Evolutionary conservation across 1,284 basidiomycete species (phyloP).

Genomic region (Irpex lacteus): DNA sequence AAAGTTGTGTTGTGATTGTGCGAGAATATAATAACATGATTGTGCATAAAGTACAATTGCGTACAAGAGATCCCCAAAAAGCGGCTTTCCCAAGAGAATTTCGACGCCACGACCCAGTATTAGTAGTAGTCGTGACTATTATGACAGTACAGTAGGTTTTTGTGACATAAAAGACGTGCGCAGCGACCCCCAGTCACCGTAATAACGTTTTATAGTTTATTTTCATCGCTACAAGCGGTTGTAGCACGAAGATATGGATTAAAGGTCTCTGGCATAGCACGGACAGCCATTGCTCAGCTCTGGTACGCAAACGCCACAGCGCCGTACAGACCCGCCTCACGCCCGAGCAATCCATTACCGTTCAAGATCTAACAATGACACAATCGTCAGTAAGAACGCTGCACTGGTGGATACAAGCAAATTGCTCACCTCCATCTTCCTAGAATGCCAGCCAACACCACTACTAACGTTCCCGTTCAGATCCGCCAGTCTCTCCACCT

Average conservation of each 20-base stretch:
- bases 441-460: conserved; percentile 91
- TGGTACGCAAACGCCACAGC: conserved; percentile 90
- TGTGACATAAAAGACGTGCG: background rate
- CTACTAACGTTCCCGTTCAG: conserved; percentile 88
- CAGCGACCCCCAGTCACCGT: background rate
- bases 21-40: background rate
- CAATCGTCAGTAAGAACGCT: background rate
- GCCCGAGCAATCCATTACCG: conserved; percentile 87
- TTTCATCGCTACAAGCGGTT: background rate
- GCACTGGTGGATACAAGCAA: background rate
- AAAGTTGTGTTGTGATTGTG: background rate
- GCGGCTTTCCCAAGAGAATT: background rate
- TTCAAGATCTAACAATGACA: conserved; percentile 58
- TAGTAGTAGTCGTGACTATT: background rate
- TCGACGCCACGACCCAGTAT: background rate
- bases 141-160: background rate
- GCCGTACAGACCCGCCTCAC: conserved; percentile 93
- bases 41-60: background rate
- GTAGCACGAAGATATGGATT: background rate
- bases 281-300: conserved; percentile 43
- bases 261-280: too few relatives aligned
- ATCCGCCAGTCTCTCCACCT: conserved; percentile 72
- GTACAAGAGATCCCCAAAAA: background rate
- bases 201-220: background rate
- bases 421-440: conserved; percentile 91